Evolutionary conservation across 192 early-diverging fungal genomes (phyloP), one percentile per base, ranked within the genome.

Genomic region (Chytriomyces sp.): DNA sequence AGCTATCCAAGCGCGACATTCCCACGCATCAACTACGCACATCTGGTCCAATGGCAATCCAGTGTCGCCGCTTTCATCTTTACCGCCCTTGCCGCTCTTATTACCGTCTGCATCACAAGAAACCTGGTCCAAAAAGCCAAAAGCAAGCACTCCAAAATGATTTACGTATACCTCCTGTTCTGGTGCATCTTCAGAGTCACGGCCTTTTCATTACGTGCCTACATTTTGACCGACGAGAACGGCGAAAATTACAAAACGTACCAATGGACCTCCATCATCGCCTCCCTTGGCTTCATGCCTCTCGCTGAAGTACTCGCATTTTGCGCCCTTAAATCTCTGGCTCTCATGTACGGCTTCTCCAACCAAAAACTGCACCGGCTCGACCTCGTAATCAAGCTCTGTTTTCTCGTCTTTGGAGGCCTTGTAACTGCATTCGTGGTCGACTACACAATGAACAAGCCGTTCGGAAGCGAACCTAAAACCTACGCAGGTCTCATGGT

Each of bases 221-320:
- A 45, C 45, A 46, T 47, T 11, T 45, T 67, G 28, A 16, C 44
- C 8, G 10, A 43, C 35, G 50, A 71, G 0, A 71, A 71, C 44
- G 69, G 69, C 16, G 49, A 57, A 16, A 59, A 71, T 59, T 18
- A 28, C 9, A 20, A 9, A 8, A 8, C 28, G 50, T 71, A 71
- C 35, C 47, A 71, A 35, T 71, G 69, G 69, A 9, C 69, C 28
- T 44, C 18, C 9, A 57, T 71, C 44, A 28, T 43, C 10, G 69
- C 50, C 16, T 57, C 49, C 13, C 9, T 71, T 50, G 69, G 69
- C 10, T 71, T 71, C 35, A 71, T 71, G 69, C 69, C 69, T 11
- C 69, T 71, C 57, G 69, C 69, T 9, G 35, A 71, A 35, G 69
- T 59, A 8, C 18, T 59, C 9, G 24, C 16, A 18, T 50, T 71